Evolutionary conservation across 768 basidiomycete species (phyloP).

Genomic region (Chalciporus piperatus): DNA sequence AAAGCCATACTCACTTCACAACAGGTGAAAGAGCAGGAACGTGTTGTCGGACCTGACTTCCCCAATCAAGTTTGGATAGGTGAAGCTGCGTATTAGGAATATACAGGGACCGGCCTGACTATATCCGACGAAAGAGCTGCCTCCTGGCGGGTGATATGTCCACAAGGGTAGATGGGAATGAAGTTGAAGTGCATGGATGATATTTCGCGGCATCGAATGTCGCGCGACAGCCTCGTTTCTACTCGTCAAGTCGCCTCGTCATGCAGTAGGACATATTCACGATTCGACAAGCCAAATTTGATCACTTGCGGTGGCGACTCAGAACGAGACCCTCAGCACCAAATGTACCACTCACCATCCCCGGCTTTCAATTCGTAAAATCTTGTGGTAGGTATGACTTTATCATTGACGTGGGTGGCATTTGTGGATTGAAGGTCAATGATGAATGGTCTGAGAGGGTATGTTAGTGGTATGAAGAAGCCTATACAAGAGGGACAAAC

Average conservation of each 20-base stretch:
- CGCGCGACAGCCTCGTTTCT: not conserved
- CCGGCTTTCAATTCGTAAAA: slow-evolving; percentile 80
- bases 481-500: slow-evolving; percentile 45
- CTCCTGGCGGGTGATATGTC: no score
- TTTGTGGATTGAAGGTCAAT: slow-evolving; percentile 99
- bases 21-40: no score
- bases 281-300: slow-evolving; percentile 77
- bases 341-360: slow-evolving; percentile 58
- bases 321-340: not conserved
- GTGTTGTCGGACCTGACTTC: no score
- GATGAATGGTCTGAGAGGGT: slow-evolving; percentile 74
- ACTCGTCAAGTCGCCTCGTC: slow-evolving; percentile 59
- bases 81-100: not conserved
- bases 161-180: no score
- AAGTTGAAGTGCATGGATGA: not conserved
- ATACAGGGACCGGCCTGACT: not conserved
- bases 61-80: not conserved
- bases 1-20: no score
- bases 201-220: not conserved
- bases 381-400: slow-evolving; percentile 77
- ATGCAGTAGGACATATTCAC: slow-evolving; percentile 84
- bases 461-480: slow-evolving; percentile 7
- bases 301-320: slow-evolving; percentile 51
- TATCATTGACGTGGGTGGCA: slow-evolving; percentile 87
- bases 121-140: not conserved